Conservation (phyloP, 148 eudicot genomes). For the Polygonum maritimum region DNA sequence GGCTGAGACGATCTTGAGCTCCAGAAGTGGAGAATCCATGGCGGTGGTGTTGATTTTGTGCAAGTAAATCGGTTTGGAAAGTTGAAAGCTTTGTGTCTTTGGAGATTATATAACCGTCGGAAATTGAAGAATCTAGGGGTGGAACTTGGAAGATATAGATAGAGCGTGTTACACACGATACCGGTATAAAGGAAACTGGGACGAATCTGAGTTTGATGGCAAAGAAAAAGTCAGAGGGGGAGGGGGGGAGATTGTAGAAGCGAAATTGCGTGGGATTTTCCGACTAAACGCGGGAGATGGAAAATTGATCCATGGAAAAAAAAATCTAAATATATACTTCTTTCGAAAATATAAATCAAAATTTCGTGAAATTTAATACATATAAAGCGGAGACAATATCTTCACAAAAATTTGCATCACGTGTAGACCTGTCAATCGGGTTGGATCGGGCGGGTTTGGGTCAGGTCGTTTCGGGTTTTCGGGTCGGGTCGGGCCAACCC, state of each 20-base stretch:
- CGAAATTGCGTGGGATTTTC: background rate
- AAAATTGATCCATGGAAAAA: background rate
- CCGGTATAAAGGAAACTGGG: background rate
- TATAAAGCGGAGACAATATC: too few relatives aligned
- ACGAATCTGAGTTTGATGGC: background rate
- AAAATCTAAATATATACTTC: too few relatives aligned
- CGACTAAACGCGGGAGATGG: background rate
- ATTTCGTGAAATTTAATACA: too few relatives aligned
- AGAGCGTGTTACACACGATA: background rate
- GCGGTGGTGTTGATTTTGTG: background rate
- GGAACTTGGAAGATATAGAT: background rate
- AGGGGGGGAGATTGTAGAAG: background rate
- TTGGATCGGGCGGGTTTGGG: too few relatives aligned
- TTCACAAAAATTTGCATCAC: too few relatives aligned
- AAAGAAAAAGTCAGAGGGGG: background rate
- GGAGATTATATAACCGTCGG: background rate
- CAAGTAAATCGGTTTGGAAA: background rate
- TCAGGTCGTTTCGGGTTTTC: too few relatives aligned
- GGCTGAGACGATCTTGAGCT: constrained; percentile 13
- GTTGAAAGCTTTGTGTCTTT: background rate
- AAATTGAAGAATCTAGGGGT: background rate
- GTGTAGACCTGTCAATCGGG: too few relatives aligned
- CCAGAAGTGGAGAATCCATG: constrained; percentile 5
- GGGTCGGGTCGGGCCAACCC: too few relatives aligned
- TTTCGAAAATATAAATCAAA: too few relatives aligned